These are phyloP conservation scores for Epichloe amarillans DNA, from an alignment of 2,329 filamentous ascomycete genomes.

Conservation along the genomic window DNA sequence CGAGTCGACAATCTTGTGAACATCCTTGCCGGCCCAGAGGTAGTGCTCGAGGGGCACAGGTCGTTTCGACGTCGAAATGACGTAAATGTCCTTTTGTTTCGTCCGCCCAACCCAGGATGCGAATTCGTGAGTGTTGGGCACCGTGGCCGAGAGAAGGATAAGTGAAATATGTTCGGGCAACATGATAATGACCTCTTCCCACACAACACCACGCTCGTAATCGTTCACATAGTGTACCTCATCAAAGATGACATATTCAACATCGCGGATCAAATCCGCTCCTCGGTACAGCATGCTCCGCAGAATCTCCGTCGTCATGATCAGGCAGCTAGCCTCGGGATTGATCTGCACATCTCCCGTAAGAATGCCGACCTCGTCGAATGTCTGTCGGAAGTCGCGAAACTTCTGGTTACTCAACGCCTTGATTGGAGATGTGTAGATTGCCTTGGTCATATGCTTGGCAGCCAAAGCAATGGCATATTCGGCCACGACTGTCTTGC, in stretches of 20 bases:
- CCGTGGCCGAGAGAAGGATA: constrained; percentile 88
- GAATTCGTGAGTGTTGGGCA: constrained; percentile 95
- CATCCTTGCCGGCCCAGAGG: constrained; percentile 84
- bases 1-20: constrained; percentile 86
- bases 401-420: constrained; percentile 98
- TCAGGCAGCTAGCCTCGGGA: constrained; percentile 91
- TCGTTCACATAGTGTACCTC: constrained; percentile 99
- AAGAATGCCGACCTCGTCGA: constrained; percentile 92
- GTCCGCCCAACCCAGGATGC: constrained; percentile 96
- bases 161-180: constrained; percentile 92
- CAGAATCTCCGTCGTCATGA: constrained; percentile 98
- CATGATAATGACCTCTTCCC: constrained; percentile 99
- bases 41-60: constrained; percentile 94
- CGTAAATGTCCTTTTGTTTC: constrained; percentile 97
- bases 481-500: constrained; percentile 95
- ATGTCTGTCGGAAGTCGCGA: constrained; percentile 77
- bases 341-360: constrained; percentile 98
- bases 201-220: constrained; percentile 87
- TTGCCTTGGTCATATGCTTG: constrained; percentile 99
- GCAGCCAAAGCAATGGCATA: constrained; percentile 92
- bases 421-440: constrained; percentile 98
- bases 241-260: constrained; percentile 98
- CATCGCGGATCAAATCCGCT: constrained; percentile 88
- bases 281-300: constrained; percentile 97
- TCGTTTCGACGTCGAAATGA: constrained; percentile 92